phyloP scores from a whole-genome alignment of 148 eudicot genomes.

The Diospyros kaki region DNA sequence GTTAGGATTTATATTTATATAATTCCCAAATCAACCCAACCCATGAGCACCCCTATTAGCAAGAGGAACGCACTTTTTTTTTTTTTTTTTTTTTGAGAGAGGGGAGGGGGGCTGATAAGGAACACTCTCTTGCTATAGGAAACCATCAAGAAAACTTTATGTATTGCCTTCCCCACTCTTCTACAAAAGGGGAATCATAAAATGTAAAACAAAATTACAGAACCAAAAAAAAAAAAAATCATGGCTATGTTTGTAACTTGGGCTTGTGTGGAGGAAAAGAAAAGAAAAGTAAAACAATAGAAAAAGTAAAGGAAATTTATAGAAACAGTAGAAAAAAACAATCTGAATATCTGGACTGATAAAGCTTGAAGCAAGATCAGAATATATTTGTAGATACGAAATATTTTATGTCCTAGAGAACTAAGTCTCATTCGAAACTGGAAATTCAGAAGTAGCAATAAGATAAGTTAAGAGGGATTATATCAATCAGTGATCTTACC shows the following conservation, averaged over 20 bases:
- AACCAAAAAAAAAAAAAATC: neutral
- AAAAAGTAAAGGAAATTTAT: too few relatives aligned
- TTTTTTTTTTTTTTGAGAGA: too few relatives aligned
- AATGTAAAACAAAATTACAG: neutral
- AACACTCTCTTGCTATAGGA: neutral
- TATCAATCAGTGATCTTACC: conserved; percentile 37
- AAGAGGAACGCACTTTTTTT: too few relatives aligned
- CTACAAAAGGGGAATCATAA: neutral
- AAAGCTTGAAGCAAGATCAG: conserved; percentile 2
- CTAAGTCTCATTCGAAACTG: neutral
- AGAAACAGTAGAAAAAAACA: too few relatives aligned
- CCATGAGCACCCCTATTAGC: too few relatives aligned
- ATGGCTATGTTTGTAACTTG: too few relatives aligned
- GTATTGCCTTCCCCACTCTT: neutral
- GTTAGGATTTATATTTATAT: too few relatives aligned
- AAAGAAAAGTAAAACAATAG: too few relatives aligned
- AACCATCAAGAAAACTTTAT: neutral
- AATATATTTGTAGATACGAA: neutral
- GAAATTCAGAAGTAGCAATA: conserved; percentile 1
- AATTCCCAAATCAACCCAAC: too few relatives aligned
- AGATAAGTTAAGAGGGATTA: neutral
- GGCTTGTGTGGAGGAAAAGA: too few relatives aligned
- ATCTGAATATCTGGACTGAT: neutral
- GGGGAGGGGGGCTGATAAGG: neutral
- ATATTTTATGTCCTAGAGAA: neutral